Conservation (phyloP, 2,329 filamentous ascomycete genomes). For the Beauveria bassiana region DNA sequence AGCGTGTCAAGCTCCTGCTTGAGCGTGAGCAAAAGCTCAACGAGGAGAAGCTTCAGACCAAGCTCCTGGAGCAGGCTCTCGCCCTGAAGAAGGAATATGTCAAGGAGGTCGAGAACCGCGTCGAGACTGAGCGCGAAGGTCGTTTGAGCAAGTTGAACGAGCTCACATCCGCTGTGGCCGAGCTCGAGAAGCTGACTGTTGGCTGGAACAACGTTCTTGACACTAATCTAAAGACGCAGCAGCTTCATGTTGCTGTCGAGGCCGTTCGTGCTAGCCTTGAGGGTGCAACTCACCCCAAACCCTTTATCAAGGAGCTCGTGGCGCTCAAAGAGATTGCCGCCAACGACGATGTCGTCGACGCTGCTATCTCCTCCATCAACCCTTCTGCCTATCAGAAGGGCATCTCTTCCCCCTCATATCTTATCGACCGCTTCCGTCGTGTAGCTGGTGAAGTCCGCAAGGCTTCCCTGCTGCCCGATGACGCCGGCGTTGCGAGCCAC, state of each 20-base stretch:
- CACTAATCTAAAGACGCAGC: conserved; percentile 84
- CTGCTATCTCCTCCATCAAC: conserved; percentile 94
- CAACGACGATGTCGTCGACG: conserved; percentile 78
- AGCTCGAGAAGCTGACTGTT: conserved; percentile 79
- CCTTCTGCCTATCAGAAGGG: conserved; percentile 89
- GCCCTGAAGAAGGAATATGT: conserved; percentile 80
- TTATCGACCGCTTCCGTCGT: conserved; percentile 92
- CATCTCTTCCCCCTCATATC: conserved; percentile 71
- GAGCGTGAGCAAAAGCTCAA: conserved; percentile 72
- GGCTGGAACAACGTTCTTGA: conserved; percentile 91
- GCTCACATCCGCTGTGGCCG: conserved; percentile 67
- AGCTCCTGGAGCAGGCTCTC: conserved; percentile 84
- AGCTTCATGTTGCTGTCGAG: conserved; percentile 92
- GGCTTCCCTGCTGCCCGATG: conserved; percentile 82
- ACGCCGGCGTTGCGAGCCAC: conserved; percentile 90
- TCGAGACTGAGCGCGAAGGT: conserved; percentile 81
- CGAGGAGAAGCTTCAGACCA: conserved; percentile 76
- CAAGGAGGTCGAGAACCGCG: conserved; percentile 66
- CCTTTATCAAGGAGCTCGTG: conserved; percentile 87
- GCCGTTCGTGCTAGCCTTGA: conserved; percentile 80
- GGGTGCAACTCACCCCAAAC: conserved; percentile 61
- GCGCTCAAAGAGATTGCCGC: conserved; percentile 87
- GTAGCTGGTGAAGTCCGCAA: conserved; percentile 91
- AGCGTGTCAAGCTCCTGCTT: conserved; percentile 70
- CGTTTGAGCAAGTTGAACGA: conserved; percentile 80